Evolutionary conservation across 2,329 filamentous ascomycete genomes (phyloP), one percentile per base, ranked within the genome.

Genomic region (Hypomyces perniciosus): DNA sequence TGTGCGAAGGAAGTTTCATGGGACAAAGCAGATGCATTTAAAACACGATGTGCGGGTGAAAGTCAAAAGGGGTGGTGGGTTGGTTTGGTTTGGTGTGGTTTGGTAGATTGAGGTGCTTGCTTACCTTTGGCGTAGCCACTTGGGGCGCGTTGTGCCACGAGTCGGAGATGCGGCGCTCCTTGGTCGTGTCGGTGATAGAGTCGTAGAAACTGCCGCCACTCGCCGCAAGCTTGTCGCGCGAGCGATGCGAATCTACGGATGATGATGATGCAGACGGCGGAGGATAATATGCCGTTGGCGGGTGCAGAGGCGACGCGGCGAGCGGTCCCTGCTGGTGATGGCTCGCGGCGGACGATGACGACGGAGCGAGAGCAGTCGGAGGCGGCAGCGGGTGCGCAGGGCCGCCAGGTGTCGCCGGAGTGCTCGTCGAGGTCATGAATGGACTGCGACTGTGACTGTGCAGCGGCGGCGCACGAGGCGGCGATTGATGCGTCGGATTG

Each of bases 181-280:
- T 71, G 44, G 70, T 72, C 54, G 70, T 72, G 65, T 80, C 77
- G 40, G 73, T 76, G 40, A 73, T 73, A 12, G 76, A 76, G 58
- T 80, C 77, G 68, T 80, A 80, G 65, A 76, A 78, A 63, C 72
- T 72, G 60, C 74, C 67, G 50, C 68, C 64, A 20, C 20, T 20
- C 20, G 20, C 20, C 12, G 65, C 62, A 48, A 68, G 60, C 61
- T 72, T 71, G 48, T 71, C 70, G 62, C 67, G 72, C 43, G 61
- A 51, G 54, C 63, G 62, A 54, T 68, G 67, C 49, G 51, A 53
- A 41, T 42, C 28, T 47, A 12, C 33, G 54, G 53, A 26, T 60
- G 65, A 54, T 53, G 68, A 56, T 56, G 61, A 50, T 53, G 53
- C 27, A 30, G 51, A 39, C 3, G 52, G 43, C n/a, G 62, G 59